Evolutionary conservation across 208 protist species (phyloP).

Genomic region (Crithidia acanthocephali): DNA sequence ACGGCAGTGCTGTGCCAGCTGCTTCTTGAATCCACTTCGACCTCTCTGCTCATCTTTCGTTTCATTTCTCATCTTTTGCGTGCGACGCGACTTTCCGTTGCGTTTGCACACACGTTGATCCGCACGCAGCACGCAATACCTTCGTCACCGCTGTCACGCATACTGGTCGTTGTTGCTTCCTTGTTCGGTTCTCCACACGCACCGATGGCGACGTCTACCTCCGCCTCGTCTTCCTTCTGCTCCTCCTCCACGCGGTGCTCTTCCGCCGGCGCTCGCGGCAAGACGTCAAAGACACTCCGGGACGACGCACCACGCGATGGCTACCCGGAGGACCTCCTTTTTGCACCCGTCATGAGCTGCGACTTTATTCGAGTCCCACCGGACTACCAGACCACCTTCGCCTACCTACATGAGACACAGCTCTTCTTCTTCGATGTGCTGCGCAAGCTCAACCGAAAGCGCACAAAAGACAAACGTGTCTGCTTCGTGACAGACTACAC

Average conservation of each 20-base stretch:
- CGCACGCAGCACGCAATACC: too few relatives aligned
- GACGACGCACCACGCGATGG: neutral
- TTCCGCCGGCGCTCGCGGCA: neutral
- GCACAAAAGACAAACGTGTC: slow-evolving; percentile 27
- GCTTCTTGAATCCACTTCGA: too few relatives aligned
- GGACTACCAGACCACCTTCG: slow-evolving; percentile 7
- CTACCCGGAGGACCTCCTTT: neutral
- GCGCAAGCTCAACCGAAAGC: slow-evolving; percentile 22
- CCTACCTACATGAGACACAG: slow-evolving; percentile 25
- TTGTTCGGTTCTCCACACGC: neutral
- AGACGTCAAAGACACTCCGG: neutral
- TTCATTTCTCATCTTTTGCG: neutral
- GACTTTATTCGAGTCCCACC: slow-evolving; percentile 13
- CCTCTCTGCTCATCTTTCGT: too few relatives aligned
- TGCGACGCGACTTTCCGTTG: neutral
- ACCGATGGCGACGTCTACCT: neutral
- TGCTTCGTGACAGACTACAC: slow-evolving; percentile 50
- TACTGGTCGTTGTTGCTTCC: too few relatives aligned
- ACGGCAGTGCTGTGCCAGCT: too few relatives aligned
- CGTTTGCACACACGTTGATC: too few relatives aligned
- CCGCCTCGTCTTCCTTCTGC: slow-evolving; percentile 7
- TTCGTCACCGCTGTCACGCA: too few relatives aligned
- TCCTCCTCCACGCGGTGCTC: slow-evolving; percentile 5
- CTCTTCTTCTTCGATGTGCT: slow-evolving; percentile 42
- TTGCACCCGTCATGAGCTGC: slow-evolving; percentile 1